Base-by-base conservation (phyloP, 2,329 filamentous ascomycete genomes). In the Chaetomium sp. region DNA sequence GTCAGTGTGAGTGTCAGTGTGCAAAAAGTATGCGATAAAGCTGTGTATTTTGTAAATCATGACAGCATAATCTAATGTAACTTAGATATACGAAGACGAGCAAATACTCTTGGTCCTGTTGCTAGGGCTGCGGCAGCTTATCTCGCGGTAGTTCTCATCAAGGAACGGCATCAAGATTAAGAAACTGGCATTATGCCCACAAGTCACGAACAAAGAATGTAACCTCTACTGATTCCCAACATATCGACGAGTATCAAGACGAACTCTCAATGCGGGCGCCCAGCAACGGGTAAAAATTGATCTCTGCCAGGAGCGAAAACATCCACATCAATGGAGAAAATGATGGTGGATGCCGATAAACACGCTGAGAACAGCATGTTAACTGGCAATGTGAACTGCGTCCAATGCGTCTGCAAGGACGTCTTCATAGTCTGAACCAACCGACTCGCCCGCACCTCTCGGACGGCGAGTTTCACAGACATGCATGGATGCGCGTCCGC, bases 141-240 rank as follows among this genome's bases (percentile, higher is more conserved):
- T 12, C 40, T 27, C 19, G 19, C 19, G 19, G 19, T 27, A 27
- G 19, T 27, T 27, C 19, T 27, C 19, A 27, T 27, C 19, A 27
- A 27, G 19, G 19, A 27, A 42, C 12, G 40, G 5, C 40, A 42
- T 11, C 40, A 14, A 3, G 11, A 42, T n/a, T 33, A 45, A 45
- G 47, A 11, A 40, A 40, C 37, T 10, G 19, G 27, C 27, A 33
- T 42, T 50, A 40, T 51, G 41, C 3, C 14, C 51, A 27, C 35
- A 48, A 38, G 19, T 8, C 6, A 19, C 19, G 27, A 37, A 19
- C 10, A 11, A 5, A 11, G n/a, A 12, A 77, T 80, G 76, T 80
- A 72, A 76, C 77, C 79, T 79, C 78, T 79, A 76, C 77, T 79
- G 76, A 80, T 80, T 79, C 77, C 77, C 76, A 74, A 73, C 71